A percentile compares a stretch with the other conserved stretches of the same genome.
Evolutionary conservation across 148 eudicot species (phyloP).

Genomic region (Pouteria glomerata): DNA sequence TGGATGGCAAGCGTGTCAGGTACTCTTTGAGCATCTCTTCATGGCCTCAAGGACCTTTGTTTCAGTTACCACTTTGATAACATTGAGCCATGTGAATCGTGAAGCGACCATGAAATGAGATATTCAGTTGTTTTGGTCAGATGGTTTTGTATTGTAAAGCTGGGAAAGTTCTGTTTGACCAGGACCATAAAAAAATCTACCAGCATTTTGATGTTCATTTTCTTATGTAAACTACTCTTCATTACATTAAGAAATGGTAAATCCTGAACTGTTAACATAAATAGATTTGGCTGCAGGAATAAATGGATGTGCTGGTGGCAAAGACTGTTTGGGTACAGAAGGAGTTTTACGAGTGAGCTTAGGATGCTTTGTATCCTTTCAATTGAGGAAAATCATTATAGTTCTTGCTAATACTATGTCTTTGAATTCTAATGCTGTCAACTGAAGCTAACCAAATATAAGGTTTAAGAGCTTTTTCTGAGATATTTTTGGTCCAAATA

Average conservation of each 20-base stretch:
- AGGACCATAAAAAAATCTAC: neutral
- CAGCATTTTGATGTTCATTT: neutral
- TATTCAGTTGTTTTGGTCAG: no score
- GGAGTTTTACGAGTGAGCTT: constrained; percentile 79
- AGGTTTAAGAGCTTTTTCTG: neutral
- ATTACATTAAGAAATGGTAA: no score
- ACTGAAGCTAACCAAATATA: neutral
- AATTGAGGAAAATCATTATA: neutral
- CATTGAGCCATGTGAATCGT: neutral
- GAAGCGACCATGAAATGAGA: neutral
- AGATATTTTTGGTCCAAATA: neutral
- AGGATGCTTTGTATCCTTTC: constrained; percentile 87
- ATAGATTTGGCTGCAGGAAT: constrained; percentile 37
- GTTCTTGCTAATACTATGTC: neutral
- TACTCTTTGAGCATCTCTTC: no score
- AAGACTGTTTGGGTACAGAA: constrained; percentile 66
- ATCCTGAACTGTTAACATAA: neutral
- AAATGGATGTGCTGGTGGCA: constrained; percentile 55
- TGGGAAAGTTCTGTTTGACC: neutral
- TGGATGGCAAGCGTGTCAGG: no score
- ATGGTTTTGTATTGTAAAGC: neutral
- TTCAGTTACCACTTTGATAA: no score
- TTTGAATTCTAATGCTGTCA: no score
- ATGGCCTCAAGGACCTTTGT: no score
- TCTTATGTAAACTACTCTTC: neutral